Percentiles rank a stretch among this genome's conserved stretches.
Evolutionary conservation across 257 asterid species (phyloP).

Genomic region (Ophiorrhiza pumila): DNA sequence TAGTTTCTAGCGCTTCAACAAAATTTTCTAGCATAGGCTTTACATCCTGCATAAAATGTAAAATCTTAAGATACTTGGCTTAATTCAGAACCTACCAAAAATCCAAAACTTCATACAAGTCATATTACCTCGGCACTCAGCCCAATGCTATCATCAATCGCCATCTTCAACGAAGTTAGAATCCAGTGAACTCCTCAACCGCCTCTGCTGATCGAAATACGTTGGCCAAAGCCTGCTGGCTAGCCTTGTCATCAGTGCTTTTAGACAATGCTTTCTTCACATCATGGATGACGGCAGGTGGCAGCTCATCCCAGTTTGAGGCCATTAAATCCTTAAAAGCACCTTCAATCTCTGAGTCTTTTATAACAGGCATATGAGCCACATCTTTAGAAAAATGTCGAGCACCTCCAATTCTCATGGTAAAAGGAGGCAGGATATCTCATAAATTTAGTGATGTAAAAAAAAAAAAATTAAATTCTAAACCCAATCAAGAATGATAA

Average conservation of each 20-base stretch:
- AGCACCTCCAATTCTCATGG: conserved; percentile 43
- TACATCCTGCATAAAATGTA: conserved; percentile 58
- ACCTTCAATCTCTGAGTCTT: conserved; percentile 59
- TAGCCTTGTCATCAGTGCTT: conserved; percentile 67
- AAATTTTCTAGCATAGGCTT: conserved; percentile 75
- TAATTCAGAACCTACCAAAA: conserved; percentile 15
- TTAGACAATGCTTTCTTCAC: conserved; percentile 67
- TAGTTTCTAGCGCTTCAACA: conserved; percentile 56
- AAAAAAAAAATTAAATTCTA: conserved; percentile 8
- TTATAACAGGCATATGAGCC: conserved; percentile 57
- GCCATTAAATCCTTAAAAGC: conserved; percentile 92
- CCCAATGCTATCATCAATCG: conserved; percentile 82
- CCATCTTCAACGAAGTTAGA: conserved; percentile 73
- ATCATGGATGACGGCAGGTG: conserved; percentile 53
- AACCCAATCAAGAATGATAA: conserved; percentile 7
- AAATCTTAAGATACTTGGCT: conserved; percentile 19
- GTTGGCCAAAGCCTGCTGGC: conserved; percentile 69
- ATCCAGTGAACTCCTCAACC: conserved; percentile 81
- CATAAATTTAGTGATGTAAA: conserved; percentile 19
- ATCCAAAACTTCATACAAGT: background rate
- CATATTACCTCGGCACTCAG: conserved; percentile 79
- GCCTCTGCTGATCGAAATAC: conserved; percentile 90
- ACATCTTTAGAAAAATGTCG: conserved; percentile 70
- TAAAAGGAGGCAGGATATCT: conserved; percentile 46
- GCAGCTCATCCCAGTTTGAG: conserved; percentile 70